Conservation (phyloP, 2,329 filamentous ascomycete species). For the Alternaria ethzedia region DNA sequence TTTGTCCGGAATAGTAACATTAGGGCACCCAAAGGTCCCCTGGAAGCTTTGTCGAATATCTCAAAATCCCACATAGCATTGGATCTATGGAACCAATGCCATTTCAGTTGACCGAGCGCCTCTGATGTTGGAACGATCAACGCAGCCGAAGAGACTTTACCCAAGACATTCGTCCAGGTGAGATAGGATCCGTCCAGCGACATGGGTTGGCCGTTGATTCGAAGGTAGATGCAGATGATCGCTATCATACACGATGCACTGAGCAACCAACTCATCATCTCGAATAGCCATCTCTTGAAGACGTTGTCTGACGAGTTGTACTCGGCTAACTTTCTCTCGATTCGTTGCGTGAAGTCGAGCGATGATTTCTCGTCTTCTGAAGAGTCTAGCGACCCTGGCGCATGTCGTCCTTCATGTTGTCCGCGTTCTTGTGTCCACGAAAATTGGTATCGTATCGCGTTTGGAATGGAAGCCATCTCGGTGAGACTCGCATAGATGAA, state of each 20-base stretch:
- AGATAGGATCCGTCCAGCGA: too few species aligned
- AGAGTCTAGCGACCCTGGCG: neutral
- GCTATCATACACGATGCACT: neutral
- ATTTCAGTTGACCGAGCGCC: conserved; percentile 37
- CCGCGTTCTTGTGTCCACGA: too few species aligned
- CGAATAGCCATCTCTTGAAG: neutral
- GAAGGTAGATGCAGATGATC: neutral
- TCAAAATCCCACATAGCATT: conserved; percentile 40
- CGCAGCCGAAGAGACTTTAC: too few species aligned
- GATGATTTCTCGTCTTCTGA: neutral
- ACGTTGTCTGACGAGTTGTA: neutral
- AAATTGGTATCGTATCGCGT: too few species aligned
- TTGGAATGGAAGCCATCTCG: too few species aligned
- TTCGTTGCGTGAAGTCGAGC: neutral
- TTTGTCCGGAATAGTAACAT: conserved; percentile 21
- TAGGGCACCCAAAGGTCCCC: conserved; percentile 19
- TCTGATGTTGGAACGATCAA: conserved; percentile 28
- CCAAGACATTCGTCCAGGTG: too few species aligned
- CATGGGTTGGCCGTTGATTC: neutral
- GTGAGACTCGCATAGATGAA: too few species aligned
- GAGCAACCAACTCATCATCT: neutral
- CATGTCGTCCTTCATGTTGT: neutral
- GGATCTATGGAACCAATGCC: conserved; percentile 28
- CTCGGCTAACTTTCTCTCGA: neutral
- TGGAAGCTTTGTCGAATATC: conserved; percentile 35